Base-by-base conservation (phyloP, 495 filamentous ascomycete species). In the Penicillium simplicissimum region DNA sequence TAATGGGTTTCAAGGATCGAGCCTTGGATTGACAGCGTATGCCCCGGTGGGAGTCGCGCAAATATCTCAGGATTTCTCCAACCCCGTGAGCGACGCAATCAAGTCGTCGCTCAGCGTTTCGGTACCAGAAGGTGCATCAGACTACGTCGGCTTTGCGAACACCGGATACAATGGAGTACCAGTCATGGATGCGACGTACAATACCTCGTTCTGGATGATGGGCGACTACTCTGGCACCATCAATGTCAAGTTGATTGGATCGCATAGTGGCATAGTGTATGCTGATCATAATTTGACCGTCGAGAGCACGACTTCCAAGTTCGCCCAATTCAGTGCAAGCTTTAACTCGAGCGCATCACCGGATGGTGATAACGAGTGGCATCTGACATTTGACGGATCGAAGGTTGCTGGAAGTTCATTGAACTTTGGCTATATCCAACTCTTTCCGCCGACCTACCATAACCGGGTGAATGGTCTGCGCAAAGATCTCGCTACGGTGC, bases 1-100 rank as follows among this genome's bases (percentile, higher is more conserved):
- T 71, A 84, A 89, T 52, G 90, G 88, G n/a, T 91, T 93, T 57
- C 85, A 88, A 67, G 84, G 84, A 13, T 71, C 69, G 8, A 76
- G 62, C 3, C 69, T 76, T 7, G 79, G 76, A 10, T 72, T 88
- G 21, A 79, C 81, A 1, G 78, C 67, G 8, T 90, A 88, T 80
- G 72, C 78, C 19, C 63, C 84, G 9, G 73, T 90, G 38, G 81
- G 81, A 28, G 76, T 73, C 23, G 80, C 79, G 13, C 60, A 65
- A 13, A 76, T 90, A 35, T 74, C 72, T 7, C 74, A 89, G 28
- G 75, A 85, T 58, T 72, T 77, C 9, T 61, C 82, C 78, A 28
- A 59, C n/a, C 69, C 78, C 81, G 47, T 90, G 81, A 47, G 67
- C 78, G 14, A 82, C 73, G 52, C 77, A 1, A 72, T 91, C 34